A percentile compares a stretch with the other conserved stretches of the same genome.
These are phyloP conservation scores for Globisporangium iwayamae DNA, from an alignment of 352 stramenopile genomes.

Conservation along the genomic window DNA sequence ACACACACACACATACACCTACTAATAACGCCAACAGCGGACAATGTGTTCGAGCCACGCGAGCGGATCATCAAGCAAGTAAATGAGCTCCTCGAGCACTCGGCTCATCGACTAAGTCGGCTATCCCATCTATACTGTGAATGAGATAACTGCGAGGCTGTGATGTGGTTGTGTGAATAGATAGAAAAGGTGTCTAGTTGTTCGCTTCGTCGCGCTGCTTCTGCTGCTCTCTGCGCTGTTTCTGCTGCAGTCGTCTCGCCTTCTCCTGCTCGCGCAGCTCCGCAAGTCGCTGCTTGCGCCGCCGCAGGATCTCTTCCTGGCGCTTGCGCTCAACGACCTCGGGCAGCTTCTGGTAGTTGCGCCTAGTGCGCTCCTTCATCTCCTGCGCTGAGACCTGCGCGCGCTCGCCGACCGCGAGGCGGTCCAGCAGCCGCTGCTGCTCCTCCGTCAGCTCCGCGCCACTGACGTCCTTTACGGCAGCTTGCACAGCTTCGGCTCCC, in stretches of 20 bases:
- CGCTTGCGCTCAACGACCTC: conserved; percentile 72
- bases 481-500: not conserved
- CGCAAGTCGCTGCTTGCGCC: conserved; percentile 57
- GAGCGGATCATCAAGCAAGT: not conserved
- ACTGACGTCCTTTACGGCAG: not conserved
- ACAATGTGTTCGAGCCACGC: not conserved
- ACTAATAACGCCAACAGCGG: not conserved
- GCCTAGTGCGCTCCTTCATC: conserved; percentile 63
- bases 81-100: not conserved
- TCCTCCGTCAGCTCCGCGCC: conserved; percentile 3
- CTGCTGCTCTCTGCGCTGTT: conserved; percentile 41
- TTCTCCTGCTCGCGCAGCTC: conserved; percentile 73
- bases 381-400: conserved; percentile 56
- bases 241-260: conserved; percentile 51
- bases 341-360: conserved; percentile 64
- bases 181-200: not conserved
- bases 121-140: not conserved
- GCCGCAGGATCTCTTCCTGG: conserved; percentile 64
- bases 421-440: conserved; percentile 35
- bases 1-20: no score
- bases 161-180: not conserved
- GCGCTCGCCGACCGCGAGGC: conserved; percentile 46
- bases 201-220: not conserved
- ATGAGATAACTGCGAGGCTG: not conserved
- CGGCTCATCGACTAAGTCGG: not conserved